Percentiles rank a stretch among this genome's conserved stretches.
These are phyloP conservation scores for Venturiaceae sp. DNA, from an alignment of 2,329 filamentous ascomycete species.

Conservation along the genomic window DNA sequence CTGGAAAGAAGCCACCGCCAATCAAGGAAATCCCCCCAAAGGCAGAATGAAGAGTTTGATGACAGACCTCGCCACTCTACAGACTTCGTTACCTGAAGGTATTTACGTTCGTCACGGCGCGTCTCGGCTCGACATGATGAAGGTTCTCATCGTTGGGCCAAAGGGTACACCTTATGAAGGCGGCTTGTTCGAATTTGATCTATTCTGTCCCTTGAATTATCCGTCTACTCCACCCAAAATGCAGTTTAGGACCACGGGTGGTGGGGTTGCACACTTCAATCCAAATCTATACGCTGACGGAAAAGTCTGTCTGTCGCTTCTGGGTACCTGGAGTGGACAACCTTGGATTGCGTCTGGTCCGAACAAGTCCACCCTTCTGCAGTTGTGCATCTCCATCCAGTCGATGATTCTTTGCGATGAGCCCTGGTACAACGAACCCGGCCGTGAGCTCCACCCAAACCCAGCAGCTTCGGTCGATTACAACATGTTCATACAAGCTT, in stretches of 20 bases:
- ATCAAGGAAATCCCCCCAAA: conserved; percentile 6
- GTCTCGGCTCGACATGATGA: conserved; percentile 40
- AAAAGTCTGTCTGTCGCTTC: conserved; percentile 40
- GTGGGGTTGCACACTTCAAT: conserved; percentile 33
- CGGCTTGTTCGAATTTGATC: conserved; percentile 46
- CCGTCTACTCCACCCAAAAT: conserved; percentile 33
- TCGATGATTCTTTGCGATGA: conserved; percentile 46
- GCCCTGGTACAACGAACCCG: conserved; percentile 47
- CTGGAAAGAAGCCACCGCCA: conserved; percentile 10
- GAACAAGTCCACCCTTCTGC: conserved; percentile 38
- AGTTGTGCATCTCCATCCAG: conserved; percentile 47
- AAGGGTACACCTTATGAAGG: conserved; percentile 42
- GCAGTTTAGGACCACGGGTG: conserved; percentile 36
- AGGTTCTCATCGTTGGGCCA: conserved; percentile 41
- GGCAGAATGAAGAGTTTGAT: conserved; percentile 40
- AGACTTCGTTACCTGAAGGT: conserved; percentile 38
- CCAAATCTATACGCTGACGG: conserved; percentile 43
- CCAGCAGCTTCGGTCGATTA: neutral
- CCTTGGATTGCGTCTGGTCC: conserved; percentile 25
- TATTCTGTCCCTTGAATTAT: conserved; percentile 34
- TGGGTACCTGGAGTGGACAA: conserved; percentile 39
- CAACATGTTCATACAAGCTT: neutral
- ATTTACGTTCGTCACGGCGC: conserved; percentile 40
- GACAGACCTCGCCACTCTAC: conserved; percentile 35
- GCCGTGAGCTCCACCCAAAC: neutral